Conservation (phyloP, 371 early-diverging fungal species). For the Blakeslea trispora region DNA sequence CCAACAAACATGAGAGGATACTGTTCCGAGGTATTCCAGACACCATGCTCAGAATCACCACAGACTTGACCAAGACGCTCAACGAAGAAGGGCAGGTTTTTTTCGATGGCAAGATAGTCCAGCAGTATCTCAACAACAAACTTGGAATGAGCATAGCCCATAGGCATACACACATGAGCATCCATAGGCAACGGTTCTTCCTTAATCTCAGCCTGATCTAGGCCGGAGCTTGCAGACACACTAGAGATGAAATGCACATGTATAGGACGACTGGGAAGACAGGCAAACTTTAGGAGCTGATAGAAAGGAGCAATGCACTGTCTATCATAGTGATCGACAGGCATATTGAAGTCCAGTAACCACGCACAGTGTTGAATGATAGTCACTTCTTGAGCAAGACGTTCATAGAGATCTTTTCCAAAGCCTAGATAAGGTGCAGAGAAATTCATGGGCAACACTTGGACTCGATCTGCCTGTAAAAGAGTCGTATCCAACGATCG, state of each 20-base stretch:
- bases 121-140: conserved; percentile 41
- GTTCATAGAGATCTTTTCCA: conserved; percentile 19
- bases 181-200: conserved; percentile 35
- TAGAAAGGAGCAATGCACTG: conserved; percentile 37
- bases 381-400: conserved; percentile 30
- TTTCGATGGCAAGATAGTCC: conserved; percentile 28
- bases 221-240: conserved; percentile 27
- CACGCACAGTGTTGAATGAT: conserved; percentile 41
- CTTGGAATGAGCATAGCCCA: conserved; percentile 51
- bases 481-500: conserved; percentile 24
- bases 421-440: conserved; percentile 31
- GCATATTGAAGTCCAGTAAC: conserved; percentile 36
- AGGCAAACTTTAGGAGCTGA: conserved; percentile 40
- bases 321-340: conserved; percentile 35
- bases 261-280: conserved; percentile 32
- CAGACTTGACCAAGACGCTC: conserved; percentile 48
- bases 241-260: conserved; percentile 42
- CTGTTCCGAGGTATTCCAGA: conserved; percentile 49
- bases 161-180: conserved; percentile 35
- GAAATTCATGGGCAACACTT: conserved; percentile 26
- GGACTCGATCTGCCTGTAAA: conserved; percentile 7
- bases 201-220: conserved; percentile 6
- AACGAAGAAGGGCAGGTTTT: conserved; percentile 37
- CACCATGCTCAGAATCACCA: conserved; percentile 39
- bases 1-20: conserved; percentile 43